Evolutionary conservation across 2,329 filamentous ascomycete genomes (phyloP).

Genomic region (Huntiella omanensis): DNA sequence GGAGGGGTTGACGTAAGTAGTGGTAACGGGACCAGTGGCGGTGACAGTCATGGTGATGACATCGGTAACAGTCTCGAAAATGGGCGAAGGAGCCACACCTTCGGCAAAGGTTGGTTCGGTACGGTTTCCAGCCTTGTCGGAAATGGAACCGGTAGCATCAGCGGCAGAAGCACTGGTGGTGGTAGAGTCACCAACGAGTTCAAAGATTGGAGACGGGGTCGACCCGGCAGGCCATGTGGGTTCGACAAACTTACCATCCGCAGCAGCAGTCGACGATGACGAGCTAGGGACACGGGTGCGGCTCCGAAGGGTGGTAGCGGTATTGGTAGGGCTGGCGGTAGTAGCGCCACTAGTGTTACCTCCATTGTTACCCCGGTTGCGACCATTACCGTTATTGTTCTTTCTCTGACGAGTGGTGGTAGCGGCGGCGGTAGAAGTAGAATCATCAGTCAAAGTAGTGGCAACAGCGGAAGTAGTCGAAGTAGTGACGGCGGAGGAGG

Average conservation of each 20-base stretch:
- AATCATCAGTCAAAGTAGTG: too few species aligned
- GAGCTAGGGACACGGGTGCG: not conserved
- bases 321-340: not conserved
- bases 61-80: not conserved
- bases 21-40: not conserved
- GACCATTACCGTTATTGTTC: not conserved
- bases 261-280: not conserved
- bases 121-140: not conserved
- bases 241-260: not conserved
- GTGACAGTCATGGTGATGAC: not conserved
- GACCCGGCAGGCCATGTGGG: not conserved
- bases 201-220: slow-evolving; percentile 4
- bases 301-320: not conserved
- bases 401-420: not conserved
- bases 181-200: not conserved
- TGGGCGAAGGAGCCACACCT: slow-evolving; percentile 2
- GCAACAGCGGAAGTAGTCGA: not conserved
- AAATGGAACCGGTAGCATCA: not conserved
- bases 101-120: slow-evolving; percentile 3
- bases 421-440: not conserved
- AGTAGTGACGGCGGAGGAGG: not conserved
- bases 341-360: not conserved
- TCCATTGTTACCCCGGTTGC: not conserved
- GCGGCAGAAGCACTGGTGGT: not conserved
- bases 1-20: not conserved